These are phyloP conservation scores for Beauveria rudraprayagi DNA, from an alignment of 2,329 filamentous ascomycete genomes.

Conservation along the genomic window DNA sequence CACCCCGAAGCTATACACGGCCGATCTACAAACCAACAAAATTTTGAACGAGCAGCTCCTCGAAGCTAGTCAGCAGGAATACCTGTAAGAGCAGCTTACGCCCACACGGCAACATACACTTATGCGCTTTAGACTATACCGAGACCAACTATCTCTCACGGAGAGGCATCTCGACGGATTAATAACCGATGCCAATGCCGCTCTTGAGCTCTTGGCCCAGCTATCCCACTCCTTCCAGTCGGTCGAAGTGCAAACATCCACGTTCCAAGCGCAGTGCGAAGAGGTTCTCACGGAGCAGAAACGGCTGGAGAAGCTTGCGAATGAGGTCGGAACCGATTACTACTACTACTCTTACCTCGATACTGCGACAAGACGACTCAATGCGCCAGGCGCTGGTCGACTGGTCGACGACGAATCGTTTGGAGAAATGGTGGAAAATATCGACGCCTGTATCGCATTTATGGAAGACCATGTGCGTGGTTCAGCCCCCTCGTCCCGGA, in stretches of 20 bases:
- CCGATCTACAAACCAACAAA: conserved; percentile 15
- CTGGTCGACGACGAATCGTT: conserved; percentile 80
- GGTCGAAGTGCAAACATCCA: conserved; percentile 85
- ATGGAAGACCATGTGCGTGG: conserved; percentile 73
- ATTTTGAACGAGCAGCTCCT: conserved; percentile 59
- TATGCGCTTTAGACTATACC: conserved; percentile 53
- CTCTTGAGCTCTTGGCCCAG: conserved; percentile 66
- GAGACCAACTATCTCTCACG: conserved; percentile 72
- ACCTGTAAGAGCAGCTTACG: conserved; percentile 50
- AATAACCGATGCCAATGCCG: conserved; percentile 66
- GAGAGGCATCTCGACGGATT: conserved; percentile 75
- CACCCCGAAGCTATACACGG: background rate
- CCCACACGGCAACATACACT: background rate
- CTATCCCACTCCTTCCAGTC: conserved; percentile 80
- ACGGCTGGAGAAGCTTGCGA: conserved; percentile 67
- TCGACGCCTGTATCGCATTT: conserved; percentile 87
- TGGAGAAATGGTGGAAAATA: conserved; percentile 74
- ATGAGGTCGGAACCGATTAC: conserved; percentile 82
- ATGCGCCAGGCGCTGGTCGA: conserved; percentile 81
- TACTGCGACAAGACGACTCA: conserved; percentile 78
- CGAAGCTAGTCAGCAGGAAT: conserved; percentile 76
- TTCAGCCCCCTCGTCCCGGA: background rate
- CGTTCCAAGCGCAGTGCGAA: conserved; percentile 88
- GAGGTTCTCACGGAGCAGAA: conserved; percentile 75
- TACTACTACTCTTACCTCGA: conserved; percentile 93